Conservation (phyloP, 768 basidiomycete species). For the Pleurotus platypus region DNA sequence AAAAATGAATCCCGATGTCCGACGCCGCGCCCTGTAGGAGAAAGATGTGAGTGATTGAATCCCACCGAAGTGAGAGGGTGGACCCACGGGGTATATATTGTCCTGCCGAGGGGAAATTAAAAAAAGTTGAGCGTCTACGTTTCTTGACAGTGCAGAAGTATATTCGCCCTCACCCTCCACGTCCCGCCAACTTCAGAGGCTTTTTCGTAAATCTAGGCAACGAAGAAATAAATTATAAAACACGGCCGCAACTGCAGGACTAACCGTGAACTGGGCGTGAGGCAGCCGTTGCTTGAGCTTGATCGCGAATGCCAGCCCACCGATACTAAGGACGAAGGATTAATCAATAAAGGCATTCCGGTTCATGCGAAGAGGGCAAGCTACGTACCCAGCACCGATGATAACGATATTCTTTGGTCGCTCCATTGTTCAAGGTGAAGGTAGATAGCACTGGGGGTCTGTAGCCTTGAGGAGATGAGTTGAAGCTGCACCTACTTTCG, state of each 20-base stretch:
- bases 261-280: background rate
- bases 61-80: too few relatives aligned
- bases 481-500: too few relatives aligned
- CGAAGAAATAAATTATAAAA: background rate
- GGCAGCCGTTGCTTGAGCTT: slow-evolving; percentile 28
- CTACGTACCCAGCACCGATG: background rate
- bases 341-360: background rate
- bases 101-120: slow-evolving; percentile 13
- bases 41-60: background rate
- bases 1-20: slow-evolving; percentile 38
- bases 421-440: background rate
- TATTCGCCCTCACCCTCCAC: slow-evolving; percentile 38
- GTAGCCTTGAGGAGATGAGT: background rate
- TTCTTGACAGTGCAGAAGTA: slow-evolving; percentile 5
- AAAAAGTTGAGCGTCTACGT: background rate
- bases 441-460: background rate
- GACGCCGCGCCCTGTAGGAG: slow-evolving; percentile 37
- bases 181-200: slow-evolving; percentile 43
- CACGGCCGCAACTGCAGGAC: slow-evolving; percentile 3
- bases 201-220: slow-evolving; percentile 43
- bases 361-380: background rate
- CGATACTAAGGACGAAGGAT: slow-evolving; percentile 23
- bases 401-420: background rate
- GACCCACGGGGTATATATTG: slow-evolving; percentile 20
- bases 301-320: slow-evolving; percentile 42